phyloP scores from a whole-genome alignment of 176 grass and related monocot species.

The Eleusine coracana region DNA sequence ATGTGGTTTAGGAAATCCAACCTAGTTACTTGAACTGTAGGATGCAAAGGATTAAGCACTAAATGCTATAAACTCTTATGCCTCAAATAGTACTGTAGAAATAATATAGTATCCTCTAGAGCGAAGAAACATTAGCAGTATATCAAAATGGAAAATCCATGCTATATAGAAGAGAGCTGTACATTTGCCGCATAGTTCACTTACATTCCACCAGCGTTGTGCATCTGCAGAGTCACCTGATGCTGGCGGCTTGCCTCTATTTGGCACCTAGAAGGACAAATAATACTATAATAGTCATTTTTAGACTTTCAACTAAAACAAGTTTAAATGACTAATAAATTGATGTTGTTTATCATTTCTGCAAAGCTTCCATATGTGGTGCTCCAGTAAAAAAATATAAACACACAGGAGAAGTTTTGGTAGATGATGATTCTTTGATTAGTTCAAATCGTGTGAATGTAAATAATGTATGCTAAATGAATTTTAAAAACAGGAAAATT shows the following conservation, averaged over 20 bases:
- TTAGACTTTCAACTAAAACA: background rate
- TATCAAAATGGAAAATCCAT: background rate
- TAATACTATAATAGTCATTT: constrained; percentile 30
- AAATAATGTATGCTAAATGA: constrained; percentile 2
- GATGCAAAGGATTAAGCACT: constrained; percentile 11
- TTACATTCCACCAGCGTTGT: constrained; percentile 91
- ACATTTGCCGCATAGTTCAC: constrained; percentile 35
- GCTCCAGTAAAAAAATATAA: background rate
- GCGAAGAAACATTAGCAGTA: constrained; percentile 7
- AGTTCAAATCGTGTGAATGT: constrained; percentile 5
- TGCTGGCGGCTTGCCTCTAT: constrained; percentile 54
- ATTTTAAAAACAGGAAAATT: constrained; percentile 1
- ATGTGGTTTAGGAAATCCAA: constrained; percentile 4
- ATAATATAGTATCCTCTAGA: background rate
- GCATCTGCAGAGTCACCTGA: constrained; percentile 68
- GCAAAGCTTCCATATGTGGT: background rate
- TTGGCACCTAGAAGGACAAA: constrained; percentile 64
- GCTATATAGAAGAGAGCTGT: background rate
- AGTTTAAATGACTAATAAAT: background rate
- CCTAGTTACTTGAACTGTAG: background rate
- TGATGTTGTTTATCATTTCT: constrained; percentile 3
- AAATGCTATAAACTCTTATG: background rate
- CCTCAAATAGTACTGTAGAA: constrained; percentile 8
- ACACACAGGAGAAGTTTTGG: background rate
- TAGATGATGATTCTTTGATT: constrained; percentile 1